phyloP scores from a whole-genome alignment of 345 rosid species.

The Hypericum perforatum region DNA sequence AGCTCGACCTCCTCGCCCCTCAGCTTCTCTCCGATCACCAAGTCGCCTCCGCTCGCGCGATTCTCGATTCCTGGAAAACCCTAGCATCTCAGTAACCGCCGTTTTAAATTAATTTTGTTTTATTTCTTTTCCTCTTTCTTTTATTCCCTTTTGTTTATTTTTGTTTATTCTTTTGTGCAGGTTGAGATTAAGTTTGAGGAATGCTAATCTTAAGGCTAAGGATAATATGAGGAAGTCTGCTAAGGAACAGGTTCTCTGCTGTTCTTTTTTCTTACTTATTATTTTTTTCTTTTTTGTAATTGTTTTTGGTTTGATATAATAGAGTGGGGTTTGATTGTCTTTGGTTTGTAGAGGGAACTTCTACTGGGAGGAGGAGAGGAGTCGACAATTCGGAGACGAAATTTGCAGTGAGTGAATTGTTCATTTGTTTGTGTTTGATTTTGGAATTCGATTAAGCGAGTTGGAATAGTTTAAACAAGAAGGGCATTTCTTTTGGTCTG shows the following conservation, averaged over 20 bases:
- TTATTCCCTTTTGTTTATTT: not conserved
- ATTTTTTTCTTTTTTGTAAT: not conserved
- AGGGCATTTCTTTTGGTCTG: no score
- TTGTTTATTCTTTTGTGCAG: constrained; percentile 22
- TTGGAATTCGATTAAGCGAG: no score
- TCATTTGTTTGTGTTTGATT: no score
- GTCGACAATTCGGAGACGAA: constrained; percentile 75
- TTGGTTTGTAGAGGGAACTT: constrained; percentile 59
- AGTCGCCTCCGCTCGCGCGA: constrained; percentile 40
- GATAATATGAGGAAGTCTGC: constrained; percentile 83
- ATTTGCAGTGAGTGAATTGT: constrained; percentile 59
- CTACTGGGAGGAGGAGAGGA: constrained; percentile 94
- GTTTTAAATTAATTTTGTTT: no score
- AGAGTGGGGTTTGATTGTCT: not conserved
- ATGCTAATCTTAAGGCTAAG: constrained; percentile 86
- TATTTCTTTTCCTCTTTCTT: not conserved
- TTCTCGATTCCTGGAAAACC: constrained; percentile 69
- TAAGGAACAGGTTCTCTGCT: constrained; percentile 47
- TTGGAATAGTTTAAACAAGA: no score
- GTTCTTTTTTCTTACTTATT: not conserved
- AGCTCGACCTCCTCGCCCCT: constrained; percentile 76
- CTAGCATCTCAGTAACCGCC: constrained; percentile 40
- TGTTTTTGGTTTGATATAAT: not conserved
- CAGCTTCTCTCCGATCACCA: constrained; percentile 60
- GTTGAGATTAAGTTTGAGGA: constrained; percentile 58